A percentile compares a stretch with the other conserved stretches of the same genome.
These are phyloP conservation scores for Alternaria triticimaculans DNA, from an alignment of 2,329 filamentous ascomycete genomes.

Conservation along the genomic window DNA sequence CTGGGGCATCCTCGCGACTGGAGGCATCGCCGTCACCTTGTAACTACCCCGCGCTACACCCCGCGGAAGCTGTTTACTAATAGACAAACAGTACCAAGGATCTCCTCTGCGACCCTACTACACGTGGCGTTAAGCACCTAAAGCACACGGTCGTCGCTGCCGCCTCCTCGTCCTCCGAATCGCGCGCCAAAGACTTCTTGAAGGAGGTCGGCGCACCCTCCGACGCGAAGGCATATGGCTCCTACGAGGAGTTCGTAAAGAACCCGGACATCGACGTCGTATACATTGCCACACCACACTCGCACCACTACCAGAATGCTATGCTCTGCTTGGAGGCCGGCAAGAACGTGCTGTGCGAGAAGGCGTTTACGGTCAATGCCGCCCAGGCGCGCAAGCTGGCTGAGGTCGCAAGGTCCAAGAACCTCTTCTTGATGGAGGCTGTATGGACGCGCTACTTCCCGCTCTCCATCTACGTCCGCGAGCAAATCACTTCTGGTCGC, in stretches of 20 bases:
- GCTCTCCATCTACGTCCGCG: conserved; percentile 75
- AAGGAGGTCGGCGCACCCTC: conserved; percentile 71
- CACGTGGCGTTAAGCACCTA: conserved; percentile 73
- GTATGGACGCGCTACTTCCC: conserved; percentile 93
- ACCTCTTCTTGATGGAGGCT: conserved; percentile 60
- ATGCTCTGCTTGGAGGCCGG: conserved; percentile 83
- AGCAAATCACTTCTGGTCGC: conserved; percentile 64
- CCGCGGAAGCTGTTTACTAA: conserved; percentile 17
- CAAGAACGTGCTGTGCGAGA: conserved; percentile 91
- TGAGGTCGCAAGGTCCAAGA: conserved; percentile 74
- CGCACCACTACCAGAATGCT: conserved; percentile 90
- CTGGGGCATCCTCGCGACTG: conserved; percentile 58
- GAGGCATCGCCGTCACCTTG: conserved; percentile 57
- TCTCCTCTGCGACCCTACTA: conserved; percentile 74
- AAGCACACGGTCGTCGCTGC: conserved; percentile 80
- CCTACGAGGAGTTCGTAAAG: conserved; percentile 80
- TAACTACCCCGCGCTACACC: conserved; percentile 30
- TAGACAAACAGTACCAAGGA: conserved; percentile 65
- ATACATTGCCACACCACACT: conserved; percentile 90
- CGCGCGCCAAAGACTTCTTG: conserved; percentile 75
- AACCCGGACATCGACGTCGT: conserved; percentile 83
- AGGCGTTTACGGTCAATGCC: conserved; percentile 85
- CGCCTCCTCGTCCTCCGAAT: conserved; percentile 76
- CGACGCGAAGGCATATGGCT: conserved; percentile 75
- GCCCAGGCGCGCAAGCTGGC: conserved; percentile 75